Evolutionary conservation across 2,329 filamentous ascomycete species (phyloP), one percentile per base, ranked within the genome.

Genomic region (Fusarium sp.): DNA sequence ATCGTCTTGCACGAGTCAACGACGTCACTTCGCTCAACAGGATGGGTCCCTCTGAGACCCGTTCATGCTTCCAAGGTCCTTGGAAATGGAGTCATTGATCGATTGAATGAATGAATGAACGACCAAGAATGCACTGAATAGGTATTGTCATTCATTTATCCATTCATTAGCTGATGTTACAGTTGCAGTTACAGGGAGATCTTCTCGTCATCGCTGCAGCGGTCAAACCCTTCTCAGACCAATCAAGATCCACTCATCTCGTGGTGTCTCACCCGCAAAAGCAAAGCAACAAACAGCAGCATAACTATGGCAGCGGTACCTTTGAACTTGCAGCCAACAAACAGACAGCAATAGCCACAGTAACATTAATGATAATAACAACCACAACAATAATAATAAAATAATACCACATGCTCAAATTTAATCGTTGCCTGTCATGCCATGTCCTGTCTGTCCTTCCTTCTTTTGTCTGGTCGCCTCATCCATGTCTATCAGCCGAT

Each of bases 261-360:
- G 74, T 76, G 65, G 68, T 74, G 72, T 77, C 72, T 75, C 63
- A 70, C 39, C 39, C 38, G 31, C 56, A 73, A 72, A 54, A 39
- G 20, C 31, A 24, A 35, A 44, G 26, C 26, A 48, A 31, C 28
- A 31, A 31, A 11, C 28, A 31, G 28, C 28, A 31, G 28, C 28
- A 31, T 31, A 31, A 31, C 28, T 31, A 31, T 31, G 28, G 28
- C 28, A 31, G 28, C 10, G 28, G 9, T 31, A 31, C 28, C 28
- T 31, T 31, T 31, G 28, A 31, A 31, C 28, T 31, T 31, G 28
- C 28, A 31, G 28, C 28, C 28, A 31, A 31, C 44, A n/a, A 55
- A 55, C 55, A 44, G 38, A 39, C 35, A 17, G 35, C 35, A 35
- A 35, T 35, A 35, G 15, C 35, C 31, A 31, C 31, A 31, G 31